A percentile compares a stretch with the other conserved stretches of the same genome.
phyloP scores from a whole-genome alignment of 768 basidiomycete species.

The Naganishia vishniacii region DNA sequence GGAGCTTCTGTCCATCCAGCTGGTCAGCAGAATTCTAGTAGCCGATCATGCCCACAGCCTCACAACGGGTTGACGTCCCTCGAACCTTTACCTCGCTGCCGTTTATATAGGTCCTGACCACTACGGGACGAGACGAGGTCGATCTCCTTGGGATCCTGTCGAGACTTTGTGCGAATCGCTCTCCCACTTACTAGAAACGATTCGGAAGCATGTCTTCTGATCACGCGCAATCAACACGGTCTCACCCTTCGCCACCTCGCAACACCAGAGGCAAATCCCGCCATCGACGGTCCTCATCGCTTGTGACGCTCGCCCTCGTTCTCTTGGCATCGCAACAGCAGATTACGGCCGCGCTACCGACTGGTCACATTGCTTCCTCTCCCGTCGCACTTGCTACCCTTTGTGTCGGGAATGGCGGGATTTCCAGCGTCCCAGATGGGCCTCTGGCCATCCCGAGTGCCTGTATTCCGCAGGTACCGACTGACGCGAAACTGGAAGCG shows the following conservation, averaged over 20 bases:
- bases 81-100: too few relatives aligned
- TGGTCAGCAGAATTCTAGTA: too few relatives aligned
- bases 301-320: slow-evolving; percentile 8
- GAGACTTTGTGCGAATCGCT: too few relatives aligned
- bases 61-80: too few relatives aligned
- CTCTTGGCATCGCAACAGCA: not conserved
- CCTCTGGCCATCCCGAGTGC: not conserved
- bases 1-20: too few relatives aligned
- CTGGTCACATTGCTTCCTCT: not conserved
- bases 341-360: not conserved
- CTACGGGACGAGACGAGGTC: too few relatives aligned
- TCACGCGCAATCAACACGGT: not conserved
- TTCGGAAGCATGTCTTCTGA: not conserved
- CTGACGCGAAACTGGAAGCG: too few relatives aligned
- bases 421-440: not conserved
- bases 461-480: not conserved
- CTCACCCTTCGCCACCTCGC: not conserved
- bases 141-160: too few relatives aligned
- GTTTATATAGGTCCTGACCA: too few relatives aligned
- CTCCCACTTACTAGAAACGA: not conserved
- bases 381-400: not conserved
- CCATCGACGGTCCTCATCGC: slow-evolving; percentile 7
- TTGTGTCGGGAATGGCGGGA: slow-evolving; percentile 3
- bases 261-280: not conserved
- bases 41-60: too few relatives aligned